Conservation (phyloP, 768 basidiomycete species). For the Agrocybe pediades region DNA sequence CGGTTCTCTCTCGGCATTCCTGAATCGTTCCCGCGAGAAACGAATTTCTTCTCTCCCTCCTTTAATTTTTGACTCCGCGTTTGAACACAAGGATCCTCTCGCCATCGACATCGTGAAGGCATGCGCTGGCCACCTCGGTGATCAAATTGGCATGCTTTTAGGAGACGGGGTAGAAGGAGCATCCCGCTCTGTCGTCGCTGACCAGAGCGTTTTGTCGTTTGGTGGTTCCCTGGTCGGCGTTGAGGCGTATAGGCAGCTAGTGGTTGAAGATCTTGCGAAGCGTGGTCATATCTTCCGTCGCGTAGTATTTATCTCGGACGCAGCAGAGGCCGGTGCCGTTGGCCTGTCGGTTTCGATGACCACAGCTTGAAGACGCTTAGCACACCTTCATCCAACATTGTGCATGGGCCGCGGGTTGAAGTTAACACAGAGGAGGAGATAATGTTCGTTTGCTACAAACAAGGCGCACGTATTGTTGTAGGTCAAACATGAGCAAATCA, state of each 20-base stretch:
- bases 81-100: conserved; percentile 65
- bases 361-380: background rate
- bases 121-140: conserved; percentile 56
- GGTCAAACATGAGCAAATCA: background rate
- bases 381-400: background rate
- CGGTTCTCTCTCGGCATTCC: conserved; percentile 25
- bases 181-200: conserved; percentile 47
- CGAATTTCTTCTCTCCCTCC: conserved; percentile 75
- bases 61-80: conserved; percentile 77
- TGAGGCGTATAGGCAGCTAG: conserved; percentile 55
- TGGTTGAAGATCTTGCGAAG: conserved; percentile 55
- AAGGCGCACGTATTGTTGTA: no score
- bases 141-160: conserved; percentile 58
- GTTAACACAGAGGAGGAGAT: no score
- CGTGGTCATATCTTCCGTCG: conserved; percentile 65
- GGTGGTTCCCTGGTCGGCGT: conserved; percentile 79
- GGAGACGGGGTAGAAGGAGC: conserved; percentile 32
- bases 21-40: conserved; percentile 57
- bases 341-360: conserved; percentile 44
- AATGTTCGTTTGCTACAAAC: no score
- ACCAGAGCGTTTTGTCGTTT: conserved; percentile 66
- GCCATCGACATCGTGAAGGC: conserved; percentile 59
- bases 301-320: conserved; percentile 71
- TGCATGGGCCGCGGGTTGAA: no score
- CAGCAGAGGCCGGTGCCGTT: conserved; percentile 63